phyloP scores from a whole-genome alignment of 2,329 filamentous ascomycete species.

The Aspergillus calidoustus region DNA sequence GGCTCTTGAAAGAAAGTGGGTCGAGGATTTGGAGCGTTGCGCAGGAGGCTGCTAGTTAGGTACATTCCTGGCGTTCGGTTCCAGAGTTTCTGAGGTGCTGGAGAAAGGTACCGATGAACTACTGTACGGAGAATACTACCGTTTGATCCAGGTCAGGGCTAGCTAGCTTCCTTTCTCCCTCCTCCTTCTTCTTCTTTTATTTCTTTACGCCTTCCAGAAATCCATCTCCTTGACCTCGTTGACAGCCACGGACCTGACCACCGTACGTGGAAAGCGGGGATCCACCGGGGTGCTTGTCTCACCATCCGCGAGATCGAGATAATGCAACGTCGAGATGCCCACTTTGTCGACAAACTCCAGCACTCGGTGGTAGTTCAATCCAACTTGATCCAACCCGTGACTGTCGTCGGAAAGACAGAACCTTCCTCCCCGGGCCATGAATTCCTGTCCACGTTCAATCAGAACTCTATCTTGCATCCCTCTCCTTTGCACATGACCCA shows the following conservation, averaged over 20 bases:
- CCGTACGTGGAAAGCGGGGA: constrained; percentile 43
- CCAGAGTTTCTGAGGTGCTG: background rate
- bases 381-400: constrained; percentile 84
- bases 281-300: constrained; percentile 29
- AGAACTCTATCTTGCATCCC: constrained; percentile 1
- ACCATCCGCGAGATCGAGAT: constrained; percentile 37
- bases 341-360: constrained; percentile 68
- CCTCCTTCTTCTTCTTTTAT: background rate
- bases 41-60: background rate
- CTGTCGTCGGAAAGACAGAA: constrained; percentile 96
- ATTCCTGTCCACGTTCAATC: constrained; percentile 59
- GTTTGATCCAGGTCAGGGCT: background rate
- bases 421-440: constrained; percentile 71
- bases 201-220: constrained; percentile 33
- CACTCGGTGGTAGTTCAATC: constrained; percentile 76
- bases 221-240: constrained; percentile 40
- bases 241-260: constrained; percentile 35
- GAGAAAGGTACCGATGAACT: background rate
- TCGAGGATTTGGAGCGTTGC: background rate
- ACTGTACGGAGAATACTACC: background rate
- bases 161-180: background rate
- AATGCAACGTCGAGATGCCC: constrained; percentile 45
- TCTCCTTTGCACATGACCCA: constrained; percentile 1
- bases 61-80: background rate
- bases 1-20: background rate